A percentile compares a stretch with the other conserved stretches of the same genome.
Conservation (phyloP, 1,139 yeast species). For the Debaryomyces sp. region DNA sequence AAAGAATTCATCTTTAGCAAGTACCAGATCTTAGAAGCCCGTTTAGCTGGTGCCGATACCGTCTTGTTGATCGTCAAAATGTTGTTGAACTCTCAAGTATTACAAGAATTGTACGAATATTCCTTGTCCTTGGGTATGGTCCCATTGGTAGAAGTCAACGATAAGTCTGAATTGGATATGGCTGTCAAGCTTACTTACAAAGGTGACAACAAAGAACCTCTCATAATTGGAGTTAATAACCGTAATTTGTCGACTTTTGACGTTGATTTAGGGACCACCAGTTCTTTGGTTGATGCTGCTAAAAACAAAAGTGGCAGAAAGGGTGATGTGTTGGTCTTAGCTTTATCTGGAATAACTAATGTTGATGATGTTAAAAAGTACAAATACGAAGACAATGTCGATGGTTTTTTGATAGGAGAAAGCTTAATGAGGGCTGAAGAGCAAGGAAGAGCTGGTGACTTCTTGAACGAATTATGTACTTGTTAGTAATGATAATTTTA, state of each 20-base stretch:
- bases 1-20: slow-evolving; percentile 87
- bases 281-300: slow-evolving; percentile 60
- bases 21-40: slow-evolving; percentile 90
- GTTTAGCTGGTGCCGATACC: slow-evolving; percentile 94
- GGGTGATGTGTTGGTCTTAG: slow-evolving; percentile 72
- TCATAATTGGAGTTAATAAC: slow-evolving; percentile 91
- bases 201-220: slow-evolving; percentile 47
- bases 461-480: slow-evolving; percentile 34
- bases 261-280: slow-evolving; percentile 86
- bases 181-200: slow-evolving; percentile 62
- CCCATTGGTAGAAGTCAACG: slow-evolving; percentile 93
- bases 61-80: slow-evolving; percentile 91
- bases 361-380: slow-evolving; percentile 73
- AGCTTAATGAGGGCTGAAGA: slow-evolving; percentile 81
- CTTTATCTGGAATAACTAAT: slow-evolving; percentile 81
- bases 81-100: slow-evolving; percentile 56
- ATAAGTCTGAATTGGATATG: slow-evolving; percentile 65
- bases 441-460: slow-evolving; percentile 40
- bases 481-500: slow-evolving; percentile 15
- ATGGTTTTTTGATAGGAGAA: slow-evolving; percentile 92
- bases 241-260: slow-evolving; percentile 88
- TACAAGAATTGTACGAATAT: slow-evolving; percentile 67
- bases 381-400: slow-evolving; percentile 68
- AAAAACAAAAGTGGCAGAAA: slow-evolving; percentile 42
- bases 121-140: slow-evolving; percentile 79